Conservation (phyloP, 768 basidiomycete genomes). For the Rhodotorula graminis region DNA sequence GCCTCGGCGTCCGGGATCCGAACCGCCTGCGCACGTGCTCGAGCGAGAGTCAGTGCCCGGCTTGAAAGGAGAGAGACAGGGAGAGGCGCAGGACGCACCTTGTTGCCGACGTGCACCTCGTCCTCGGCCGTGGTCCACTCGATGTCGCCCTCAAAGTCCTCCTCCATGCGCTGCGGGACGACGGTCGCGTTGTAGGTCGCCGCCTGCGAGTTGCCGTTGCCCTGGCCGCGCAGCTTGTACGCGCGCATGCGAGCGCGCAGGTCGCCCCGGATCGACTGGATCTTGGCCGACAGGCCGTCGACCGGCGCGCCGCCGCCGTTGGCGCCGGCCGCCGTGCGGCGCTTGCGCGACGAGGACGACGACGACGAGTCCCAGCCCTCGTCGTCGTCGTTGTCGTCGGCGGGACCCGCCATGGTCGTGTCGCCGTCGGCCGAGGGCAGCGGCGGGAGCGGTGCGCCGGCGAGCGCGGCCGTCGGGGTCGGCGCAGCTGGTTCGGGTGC, state of each 20-base stretch:
- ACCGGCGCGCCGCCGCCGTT: not conserved
- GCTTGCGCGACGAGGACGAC: not conserved
- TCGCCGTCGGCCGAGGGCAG: not conserved
- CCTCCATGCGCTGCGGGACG: conserved; percentile 76
- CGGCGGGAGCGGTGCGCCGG: not conserved
- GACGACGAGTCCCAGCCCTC: conserved; percentile 7
- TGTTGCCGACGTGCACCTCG: conserved; percentile 65
- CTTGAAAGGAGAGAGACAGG: too few species aligned
- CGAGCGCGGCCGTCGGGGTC: not conserved
- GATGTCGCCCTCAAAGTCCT: conserved; percentile 67
- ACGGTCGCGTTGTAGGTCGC: conserved; percentile 69
- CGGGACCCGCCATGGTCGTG: not conserved
- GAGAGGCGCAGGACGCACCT: conserved; percentile 49
- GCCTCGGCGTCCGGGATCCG: conserved; percentile 20
- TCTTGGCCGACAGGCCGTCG: conserved; percentile 5
- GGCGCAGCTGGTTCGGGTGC: not conserved
- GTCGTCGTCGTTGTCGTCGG: not conserved
- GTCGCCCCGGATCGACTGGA: conserved; percentile 45
- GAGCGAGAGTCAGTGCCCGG: not conserved
- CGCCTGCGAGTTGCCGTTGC: conserved; percentile 43
- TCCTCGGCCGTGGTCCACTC: conserved; percentile 63
- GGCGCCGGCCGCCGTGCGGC: not conserved
- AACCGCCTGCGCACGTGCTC: conserved; percentile 16
- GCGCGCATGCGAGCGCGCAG: conserved; percentile 47
- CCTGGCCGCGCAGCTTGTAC: conserved; percentile 63